Base-by-base conservation (phyloP, 2,329 filamentous ascomycete genomes). In the Setomelanomma holmii region DNA sequence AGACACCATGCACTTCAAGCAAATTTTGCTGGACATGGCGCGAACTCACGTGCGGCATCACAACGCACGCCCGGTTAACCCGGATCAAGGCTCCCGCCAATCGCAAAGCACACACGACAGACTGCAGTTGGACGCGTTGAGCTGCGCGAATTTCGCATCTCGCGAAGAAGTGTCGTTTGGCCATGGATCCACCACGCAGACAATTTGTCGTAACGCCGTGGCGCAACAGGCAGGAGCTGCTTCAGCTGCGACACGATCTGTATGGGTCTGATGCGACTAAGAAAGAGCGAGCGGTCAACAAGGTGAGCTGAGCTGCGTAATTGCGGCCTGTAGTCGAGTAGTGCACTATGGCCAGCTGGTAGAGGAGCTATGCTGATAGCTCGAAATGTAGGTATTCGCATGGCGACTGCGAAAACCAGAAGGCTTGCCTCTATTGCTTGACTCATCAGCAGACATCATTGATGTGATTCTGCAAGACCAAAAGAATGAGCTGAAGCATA, bases 391-490 rank as follows among this genome's bases (percentile, higher is more conserved):
- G 72, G 56, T 74, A 16, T 54, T 69, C 40, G 70, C 71, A 38
- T 75, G 72, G 72, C 58, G 68, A 40, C 41, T 58, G 19, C 60
- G 71, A 17, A 68, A 69, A 44, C 49, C 56, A n/a, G 68, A 71
- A 34, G 56, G 56, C 14, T 49, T 91, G 56, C 90, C 90, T 48
- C 88, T 93, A 76, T 81, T 91, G 74, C 84, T 93, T 47, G 90
- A 93, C 75, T 89, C 88, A 30, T 93, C 90, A 36, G 88, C 88
- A 2, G 82, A 91, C 56, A 79, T 95, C 53, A 84, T 85, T 60
- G 86, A 89, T 55, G 89, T 89, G 22, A 77, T 87, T 17, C 76
- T 92, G 45, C 84, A 86, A 66, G 89, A 92, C 75, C 78, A 79
- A 55, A 69, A 68, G 35, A 48, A 71, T 36, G 48, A 68, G 36